phyloP scores from a whole-genome alignment of 352 stramenopile species.

The Phytophthora tentaculata region DNA sequence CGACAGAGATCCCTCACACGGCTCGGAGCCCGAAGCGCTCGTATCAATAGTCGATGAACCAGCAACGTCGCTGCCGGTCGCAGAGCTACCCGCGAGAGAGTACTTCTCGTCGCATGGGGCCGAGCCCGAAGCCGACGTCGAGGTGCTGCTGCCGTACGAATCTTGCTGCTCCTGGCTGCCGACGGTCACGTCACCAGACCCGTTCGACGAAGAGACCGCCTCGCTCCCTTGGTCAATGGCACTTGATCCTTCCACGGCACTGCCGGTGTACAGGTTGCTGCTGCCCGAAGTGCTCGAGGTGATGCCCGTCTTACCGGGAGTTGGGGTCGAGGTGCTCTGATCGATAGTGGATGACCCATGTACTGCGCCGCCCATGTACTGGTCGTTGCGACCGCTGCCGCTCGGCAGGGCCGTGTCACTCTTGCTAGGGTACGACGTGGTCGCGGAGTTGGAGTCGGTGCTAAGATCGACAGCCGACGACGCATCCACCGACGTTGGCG shows the following conservation, averaged over 20 bases:
- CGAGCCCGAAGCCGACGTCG: conserved; percentile 16
- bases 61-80: conserved; percentile 23
- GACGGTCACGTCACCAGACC: conserved; percentile 9
- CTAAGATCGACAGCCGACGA: conserved; percentile 14
- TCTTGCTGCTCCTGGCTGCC: conserved; percentile 20
- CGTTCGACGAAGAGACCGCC: conserved; percentile 10
- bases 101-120: conserved; percentile 14
- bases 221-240: conserved; percentile 19
- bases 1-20: conserved; percentile 28
- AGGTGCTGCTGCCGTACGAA: conserved; percentile 7
- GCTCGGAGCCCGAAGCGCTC: conserved; percentile 23
- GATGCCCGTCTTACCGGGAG: conserved; percentile 14
- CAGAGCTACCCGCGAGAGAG: conserved; percentile 6
- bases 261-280: conserved; percentile 3
- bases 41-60: conserved; percentile 22
- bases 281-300: conserved; percentile 1
- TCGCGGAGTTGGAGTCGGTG: conserved; percentile 2
- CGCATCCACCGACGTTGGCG: conserved; percentile 15
- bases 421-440: conserved; percentile 21
- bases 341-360: conserved; percentile 20
- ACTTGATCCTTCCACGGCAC: conserved; percentile 18
- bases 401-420: conserved; percentile 28
- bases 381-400: conserved; percentile 13
- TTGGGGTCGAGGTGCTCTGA: conserved; percentile 10
- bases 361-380: conserved; percentile 15